Evolutionary conservation across 768 basidiomycete genomes (phyloP).

Genomic region (Podaxis sp.): DNA sequence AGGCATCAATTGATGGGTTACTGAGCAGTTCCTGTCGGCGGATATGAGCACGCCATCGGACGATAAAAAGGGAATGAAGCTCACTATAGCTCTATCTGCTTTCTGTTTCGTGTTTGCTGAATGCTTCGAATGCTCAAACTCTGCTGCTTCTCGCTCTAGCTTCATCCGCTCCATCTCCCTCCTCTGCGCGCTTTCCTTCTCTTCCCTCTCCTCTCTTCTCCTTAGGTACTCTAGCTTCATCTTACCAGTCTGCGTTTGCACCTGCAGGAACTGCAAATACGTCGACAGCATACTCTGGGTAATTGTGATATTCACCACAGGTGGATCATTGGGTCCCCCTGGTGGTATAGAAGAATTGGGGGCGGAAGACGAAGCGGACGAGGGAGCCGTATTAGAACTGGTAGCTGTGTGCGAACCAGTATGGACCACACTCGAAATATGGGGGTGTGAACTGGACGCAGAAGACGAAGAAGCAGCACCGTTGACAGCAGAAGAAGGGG

Average conservation of each 20-base stretch:
- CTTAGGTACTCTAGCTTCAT: constrained; percentile 69
- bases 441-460: constrained; percentile 3
- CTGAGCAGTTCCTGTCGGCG: constrained; percentile 50
- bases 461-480: constrained; percentile 7
- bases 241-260: constrained; percentile 68
- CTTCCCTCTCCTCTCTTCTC: constrained; percentile 68
- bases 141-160: constrained; percentile 54
- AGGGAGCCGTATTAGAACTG: constrained; percentile 14
- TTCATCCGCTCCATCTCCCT: constrained; percentile 52
- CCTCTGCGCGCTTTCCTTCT: constrained; percentile 49
- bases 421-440: constrained; percentile 12
- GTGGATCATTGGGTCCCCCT: constrained; percentile 15
- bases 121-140: constrained; percentile 52
- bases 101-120: constrained; percentile 56
- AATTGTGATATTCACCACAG: constrained; percentile 41
- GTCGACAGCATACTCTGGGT: constrained; percentile 56
- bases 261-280: constrained; percentile 59
- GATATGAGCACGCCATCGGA: constrained; percentile 4
- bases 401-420: constrained; percentile 11
- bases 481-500: constrained; percentile 9
- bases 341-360: constrained; percentile 14
- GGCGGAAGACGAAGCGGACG: constrained; percentile 15
- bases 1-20: constrained; percentile 55
- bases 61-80: constrained; percentile 18
- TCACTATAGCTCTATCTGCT: constrained; percentile 60